Evolutionary conservation across 805 yeast species (phyloP).

Genomic region (Saccharomycopsis malanga): DNA sequence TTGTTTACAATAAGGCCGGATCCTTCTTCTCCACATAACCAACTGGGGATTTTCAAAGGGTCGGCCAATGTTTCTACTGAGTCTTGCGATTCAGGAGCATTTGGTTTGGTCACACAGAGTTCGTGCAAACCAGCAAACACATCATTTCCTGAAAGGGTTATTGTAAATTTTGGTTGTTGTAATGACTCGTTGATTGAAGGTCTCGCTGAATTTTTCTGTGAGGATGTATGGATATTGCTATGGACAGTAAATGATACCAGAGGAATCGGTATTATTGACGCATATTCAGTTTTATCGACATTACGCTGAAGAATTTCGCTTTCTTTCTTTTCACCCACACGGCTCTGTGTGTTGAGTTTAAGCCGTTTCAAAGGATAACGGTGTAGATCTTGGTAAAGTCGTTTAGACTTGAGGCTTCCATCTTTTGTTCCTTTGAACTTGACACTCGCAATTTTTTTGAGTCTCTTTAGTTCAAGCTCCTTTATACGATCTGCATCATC

Average conservation of each 20-base stretch:
- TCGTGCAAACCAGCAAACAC: slow-evolving; percentile 76
- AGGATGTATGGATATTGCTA: slow-evolving; percentile 26
- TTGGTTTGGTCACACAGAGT: slow-evolving; percentile 36
- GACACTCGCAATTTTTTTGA: slow-evolving; percentile 40
- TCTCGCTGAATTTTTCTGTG: background rate
- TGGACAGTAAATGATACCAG: slow-evolving; percentile 39
- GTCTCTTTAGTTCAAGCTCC: slow-evolving; percentile 24
- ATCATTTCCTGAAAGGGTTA: slow-evolving; percentile 55
- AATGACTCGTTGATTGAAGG: slow-evolving; percentile 24
- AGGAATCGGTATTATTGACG: slow-evolving; percentile 55
- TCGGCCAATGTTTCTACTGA: background rate
- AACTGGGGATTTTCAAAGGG: slow-evolving; percentile 55
- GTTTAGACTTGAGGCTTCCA: slow-evolving; percentile 32
- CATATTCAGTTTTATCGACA: slow-evolving; percentile 32
- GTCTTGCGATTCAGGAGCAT: too few species aligned
- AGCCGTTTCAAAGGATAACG: slow-evolving; percentile 21
- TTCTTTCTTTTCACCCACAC: background rate
- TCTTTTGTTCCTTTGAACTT: slow-evolving; percentile 53
- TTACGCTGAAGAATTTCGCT: slow-evolving; percentile 5
- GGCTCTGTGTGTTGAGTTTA: background rate
- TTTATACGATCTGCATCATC: slow-evolving; percentile 9
- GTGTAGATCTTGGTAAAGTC: slow-evolving; percentile 35
- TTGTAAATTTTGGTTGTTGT: slow-evolving; percentile 24
- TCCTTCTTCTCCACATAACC: slow-evolving; percentile 77
- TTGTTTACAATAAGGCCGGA: slow-evolving; percentile 33